phyloP scores from a whole-genome alignment of 768 basidiomycete genomes.

The Auriscalpium vulgare region DNA sequence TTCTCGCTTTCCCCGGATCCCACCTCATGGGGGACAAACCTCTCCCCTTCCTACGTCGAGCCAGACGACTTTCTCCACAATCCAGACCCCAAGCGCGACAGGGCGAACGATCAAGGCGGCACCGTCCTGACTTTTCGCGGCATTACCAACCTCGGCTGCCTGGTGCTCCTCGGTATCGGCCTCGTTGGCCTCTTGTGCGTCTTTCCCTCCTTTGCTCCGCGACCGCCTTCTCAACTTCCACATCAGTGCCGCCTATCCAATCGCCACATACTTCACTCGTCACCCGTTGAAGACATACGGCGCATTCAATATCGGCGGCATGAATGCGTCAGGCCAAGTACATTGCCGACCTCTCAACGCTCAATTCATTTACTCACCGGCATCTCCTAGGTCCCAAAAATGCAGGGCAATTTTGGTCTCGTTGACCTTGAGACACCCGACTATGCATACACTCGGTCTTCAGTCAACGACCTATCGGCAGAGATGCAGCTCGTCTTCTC shows the following conservation, averaged over 20 bases:
- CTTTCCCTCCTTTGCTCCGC: neutral
- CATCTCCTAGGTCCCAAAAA: conserved; percentile 46
- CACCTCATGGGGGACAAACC: conserved; percentile 22
- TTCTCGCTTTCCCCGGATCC: conserved; percentile 23
- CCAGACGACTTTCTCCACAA: conserved; percentile 26
- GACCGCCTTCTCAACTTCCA: neutral
- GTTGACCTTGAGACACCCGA: conserved; percentile 54
- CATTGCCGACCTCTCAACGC: neutral
- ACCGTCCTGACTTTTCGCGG: conserved; percentile 32
- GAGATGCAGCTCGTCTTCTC: conserved; percentile 57
- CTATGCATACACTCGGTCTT: conserved; percentile 43
- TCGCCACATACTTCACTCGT: conserved; percentile 23
- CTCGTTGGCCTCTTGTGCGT: conserved; percentile 14
- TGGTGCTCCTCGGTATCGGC: conserved; percentile 11
- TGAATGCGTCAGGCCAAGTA: conserved; percentile 39
- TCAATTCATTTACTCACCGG: neutral
- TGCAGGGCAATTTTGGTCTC: conserved; percentile 33
- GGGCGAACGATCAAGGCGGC: conserved; percentile 26
- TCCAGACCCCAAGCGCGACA: conserved; percentile 24
- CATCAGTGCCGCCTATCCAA: conserved; percentile 28
- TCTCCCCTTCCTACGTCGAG: conserved; percentile 14
- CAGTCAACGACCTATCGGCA: conserved; percentile 31
- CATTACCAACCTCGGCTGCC: conserved; percentile 32
- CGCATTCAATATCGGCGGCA: conserved; percentile 39
- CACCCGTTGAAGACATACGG: conserved; percentile 20